Evolutionary conservation across 768 basidiomycete genomes (phyloP).

Genomic region (Brasilioporus rufonigricans): DNA sequence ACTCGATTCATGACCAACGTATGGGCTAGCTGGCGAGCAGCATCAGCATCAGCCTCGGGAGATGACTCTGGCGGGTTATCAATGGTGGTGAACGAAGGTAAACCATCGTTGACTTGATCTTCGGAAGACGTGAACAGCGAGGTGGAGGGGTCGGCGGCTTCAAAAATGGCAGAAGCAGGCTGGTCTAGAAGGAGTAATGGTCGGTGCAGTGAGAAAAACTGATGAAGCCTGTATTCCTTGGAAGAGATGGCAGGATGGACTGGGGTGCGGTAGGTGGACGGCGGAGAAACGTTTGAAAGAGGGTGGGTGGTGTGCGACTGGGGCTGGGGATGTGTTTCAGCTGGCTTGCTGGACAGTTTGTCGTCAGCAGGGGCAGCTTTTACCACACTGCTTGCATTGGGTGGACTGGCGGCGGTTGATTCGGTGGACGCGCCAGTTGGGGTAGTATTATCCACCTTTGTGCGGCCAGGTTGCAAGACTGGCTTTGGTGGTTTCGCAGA

Average conservation of each 20-base stretch:
- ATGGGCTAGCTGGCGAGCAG: conserved; percentile 75
- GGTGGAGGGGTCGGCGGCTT: conserved; percentile 25
- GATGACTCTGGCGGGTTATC: conserved; percentile 50
- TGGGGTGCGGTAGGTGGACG: conserved; percentile 18
- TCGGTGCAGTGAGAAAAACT: conserved; percentile 81
- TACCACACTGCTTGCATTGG: conserved; percentile 11
- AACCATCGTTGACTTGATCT: conserved; percentile 28
- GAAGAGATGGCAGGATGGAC: conserved; percentile 57
- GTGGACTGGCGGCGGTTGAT: conserved; percentile 17
- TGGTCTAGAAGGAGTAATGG: conserved; percentile 70
- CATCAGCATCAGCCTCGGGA: conserved; percentile 73
- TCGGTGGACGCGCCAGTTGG: conserved; percentile 32
- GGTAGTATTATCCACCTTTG: conserved; percentile 43
- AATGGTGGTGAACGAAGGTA: conserved; percentile 23
- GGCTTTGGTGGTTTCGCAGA: conserved; percentile 63
- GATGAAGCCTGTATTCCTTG: conserved; percentile 76
- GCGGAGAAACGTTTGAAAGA: conserved; percentile 13
- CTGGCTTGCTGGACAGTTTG: conserved; percentile 24
- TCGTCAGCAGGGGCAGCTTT: conserved; percentile 27
- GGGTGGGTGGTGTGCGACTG: conserved; percentile 10
- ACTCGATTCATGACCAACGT: conserved; percentile 68
- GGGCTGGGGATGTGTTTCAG: conserved; percentile 18
- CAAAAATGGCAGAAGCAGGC: conserved; percentile 56
- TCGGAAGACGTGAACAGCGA: conserved; percentile 18
- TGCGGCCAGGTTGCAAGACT: conserved; percentile 35